Percentiles rank a stretch among this genome's conserved stretches.
Conservation (phyloP, 495 filamentous ascomycete species). For the Parachaetomium inaequale region DNA sequence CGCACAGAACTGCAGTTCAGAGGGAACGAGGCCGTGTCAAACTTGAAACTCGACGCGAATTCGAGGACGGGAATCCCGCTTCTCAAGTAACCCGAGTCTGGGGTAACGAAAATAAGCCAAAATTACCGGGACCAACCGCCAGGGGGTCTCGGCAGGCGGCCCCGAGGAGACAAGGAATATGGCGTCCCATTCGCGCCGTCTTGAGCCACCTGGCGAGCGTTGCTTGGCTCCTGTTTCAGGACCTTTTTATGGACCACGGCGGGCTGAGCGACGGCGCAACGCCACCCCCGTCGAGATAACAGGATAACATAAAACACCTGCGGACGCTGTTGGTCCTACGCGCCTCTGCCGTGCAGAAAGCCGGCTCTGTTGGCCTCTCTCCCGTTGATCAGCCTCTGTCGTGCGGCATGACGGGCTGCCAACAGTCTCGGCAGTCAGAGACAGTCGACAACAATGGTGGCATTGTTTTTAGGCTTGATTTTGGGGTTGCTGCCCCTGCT, state of each 20-base stretch:
- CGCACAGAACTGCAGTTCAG: neutral
- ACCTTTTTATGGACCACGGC: neutral
- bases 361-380: neutral
- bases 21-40: neutral
- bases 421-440: neutral
- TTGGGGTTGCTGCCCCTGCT: neutral
- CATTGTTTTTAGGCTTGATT: neutral
- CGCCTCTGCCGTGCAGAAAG: neutral
- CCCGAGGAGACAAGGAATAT: neutral
- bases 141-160: neutral
- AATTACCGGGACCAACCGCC: neutral
- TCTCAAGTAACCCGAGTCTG: neutral
- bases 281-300: neutral
- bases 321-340: neutral
- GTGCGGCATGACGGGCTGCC: neutral
- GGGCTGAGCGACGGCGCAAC: neutral
- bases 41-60: neutral
- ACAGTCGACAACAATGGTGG: neutral
- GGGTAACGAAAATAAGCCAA: neutral
- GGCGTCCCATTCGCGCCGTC: neutral
- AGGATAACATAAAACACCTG: neutral
- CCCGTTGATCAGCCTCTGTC: neutral
- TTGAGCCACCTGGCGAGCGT: slow-evolving; percentile 7
- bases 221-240: slow-evolving; percentile 16
- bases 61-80: neutral